Evolutionary conservation across 2,329 filamentous ascomycete species (phyloP).

Genomic region (Scedosporium boydii): DNA sequence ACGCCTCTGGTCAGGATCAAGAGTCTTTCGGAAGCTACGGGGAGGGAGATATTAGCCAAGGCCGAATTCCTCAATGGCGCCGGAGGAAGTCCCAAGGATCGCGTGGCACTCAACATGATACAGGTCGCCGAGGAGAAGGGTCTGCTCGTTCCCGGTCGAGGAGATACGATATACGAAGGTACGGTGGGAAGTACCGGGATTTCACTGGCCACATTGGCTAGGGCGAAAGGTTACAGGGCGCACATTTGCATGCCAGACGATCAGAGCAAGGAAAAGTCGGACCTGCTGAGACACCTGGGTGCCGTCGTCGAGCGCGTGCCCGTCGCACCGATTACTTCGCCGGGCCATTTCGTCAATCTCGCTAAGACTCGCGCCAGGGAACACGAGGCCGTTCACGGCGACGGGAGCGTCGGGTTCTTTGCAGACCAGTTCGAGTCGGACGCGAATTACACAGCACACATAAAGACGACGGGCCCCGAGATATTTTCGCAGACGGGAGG

Average conservation of each 20-base stretch:
- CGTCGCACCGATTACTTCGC: constrained; percentile 88
- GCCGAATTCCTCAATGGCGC: constrained; percentile 95
- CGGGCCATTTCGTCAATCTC: constrained; percentile 88
- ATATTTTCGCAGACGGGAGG: constrained; percentile 72
- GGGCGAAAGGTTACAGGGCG: constrained; percentile 80
- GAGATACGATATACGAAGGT: constrained; percentile 95
- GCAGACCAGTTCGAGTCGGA: constrained; percentile 92
- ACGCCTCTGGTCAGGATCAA: constrained; percentile 83
- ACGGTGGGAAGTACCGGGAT: constrained; percentile 96
- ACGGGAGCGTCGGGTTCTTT: constrained; percentile 74
- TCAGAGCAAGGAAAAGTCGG: constrained; percentile 78
- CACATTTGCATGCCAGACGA: constrained; percentile 98
- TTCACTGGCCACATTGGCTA: constrained; percentile 78
- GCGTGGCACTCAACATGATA: constrained; percentile 88
- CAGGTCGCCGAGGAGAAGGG: constrained; percentile 68
- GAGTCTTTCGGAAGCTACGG: constrained; percentile 76
- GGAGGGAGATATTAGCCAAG: constrained; percentile 84
- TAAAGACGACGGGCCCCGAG: constrained; percentile 76
- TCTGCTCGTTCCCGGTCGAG: constrained; percentile 65
- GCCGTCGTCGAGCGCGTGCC: constrained; percentile 86
- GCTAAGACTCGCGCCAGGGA: constrained; percentile 67
- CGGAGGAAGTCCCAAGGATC: constrained; percentile 87
- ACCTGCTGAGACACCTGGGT: constrained; percentile 79
- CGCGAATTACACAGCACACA: constrained; percentile 83
- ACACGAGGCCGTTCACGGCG: constrained; percentile 47